Percentiles rank a stretch among this genome's conserved stretches.
Conservation (phyloP, 1,139 yeast genomes). For the Hemisphaericaspora lyxosophila region DNA sequence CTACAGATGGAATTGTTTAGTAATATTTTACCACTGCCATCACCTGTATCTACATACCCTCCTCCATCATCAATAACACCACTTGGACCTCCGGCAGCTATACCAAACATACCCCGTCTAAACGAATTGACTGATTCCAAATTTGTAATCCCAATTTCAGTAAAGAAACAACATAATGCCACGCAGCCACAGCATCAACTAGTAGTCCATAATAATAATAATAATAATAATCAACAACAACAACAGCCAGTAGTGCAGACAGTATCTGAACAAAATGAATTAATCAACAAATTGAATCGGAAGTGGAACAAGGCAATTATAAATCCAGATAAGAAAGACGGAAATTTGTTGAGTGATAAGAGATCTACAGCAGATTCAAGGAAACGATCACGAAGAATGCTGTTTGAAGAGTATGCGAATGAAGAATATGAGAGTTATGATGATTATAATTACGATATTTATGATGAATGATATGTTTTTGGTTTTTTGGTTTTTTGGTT, state of each 20-base stretch:
- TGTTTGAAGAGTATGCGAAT: conserved; percentile 17
- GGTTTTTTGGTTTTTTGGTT: not conserved
- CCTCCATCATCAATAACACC: not conserved
- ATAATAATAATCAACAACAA: not conserved
- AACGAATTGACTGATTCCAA: conserved; percentile 15
- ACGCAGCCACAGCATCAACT: conserved; percentile 4
- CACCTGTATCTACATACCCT: conserved; percentile 11
- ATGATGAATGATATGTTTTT: conserved; percentile 7
- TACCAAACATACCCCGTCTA: conserved; percentile 1
- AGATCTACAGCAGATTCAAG: conserved; percentile 6
- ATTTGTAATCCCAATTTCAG: conserved; percentile 11
- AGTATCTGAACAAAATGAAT: conserved; percentile 31
- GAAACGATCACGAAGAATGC: conserved; percentile 23
- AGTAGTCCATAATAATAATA: conserved; percentile 4
- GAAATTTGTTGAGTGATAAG: not conserved
- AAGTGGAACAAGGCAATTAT: conserved; percentile 35
- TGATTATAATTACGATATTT: conserved; percentile 16
- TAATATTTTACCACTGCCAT: conserved; percentile 5
- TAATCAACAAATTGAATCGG: conserved; percentile 35
- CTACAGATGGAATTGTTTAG: conserved; percentile 34
- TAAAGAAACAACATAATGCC: conserved; percentile 1
- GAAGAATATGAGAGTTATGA: conserved; percentile 11
- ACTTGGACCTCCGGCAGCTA: not conserved
- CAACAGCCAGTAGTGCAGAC: conserved; percentile 17
- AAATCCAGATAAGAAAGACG: not conserved